Percentiles rank a stretch among this genome's conserved stretches.
phyloP scores from a whole-genome alignment of 768 basidiomycete genomes.

The Leccinum disarticulatum region DNA sequence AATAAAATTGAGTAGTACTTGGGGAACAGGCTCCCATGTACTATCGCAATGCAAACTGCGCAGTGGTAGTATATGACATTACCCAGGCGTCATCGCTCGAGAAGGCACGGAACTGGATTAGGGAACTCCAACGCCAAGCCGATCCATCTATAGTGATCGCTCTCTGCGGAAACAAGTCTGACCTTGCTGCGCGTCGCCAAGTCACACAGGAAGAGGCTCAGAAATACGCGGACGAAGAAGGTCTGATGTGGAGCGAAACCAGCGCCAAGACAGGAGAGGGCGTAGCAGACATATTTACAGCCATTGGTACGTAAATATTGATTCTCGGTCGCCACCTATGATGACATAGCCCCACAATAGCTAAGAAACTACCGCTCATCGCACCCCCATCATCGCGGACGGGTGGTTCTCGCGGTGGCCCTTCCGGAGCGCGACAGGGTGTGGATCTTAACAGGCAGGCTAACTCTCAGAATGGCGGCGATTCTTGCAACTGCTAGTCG shows the following conservation, averaged over 20 bases:
- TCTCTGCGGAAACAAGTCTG: constrained; percentile 94
- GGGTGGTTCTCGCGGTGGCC: constrained; percentile 50
- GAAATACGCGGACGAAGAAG: constrained; percentile 91
- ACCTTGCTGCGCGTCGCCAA: constrained; percentile 81
- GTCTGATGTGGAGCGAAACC: constrained; percentile 90
- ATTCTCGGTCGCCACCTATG: background rate
- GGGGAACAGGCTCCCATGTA: constrained; percentile 83
- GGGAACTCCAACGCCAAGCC: constrained; percentile 95
- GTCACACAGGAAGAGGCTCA: constrained; percentile 86
- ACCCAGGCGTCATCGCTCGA: constrained; percentile 89
- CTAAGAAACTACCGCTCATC: constrained; percentile 86
- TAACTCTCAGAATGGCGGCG: constrained; percentile 47
- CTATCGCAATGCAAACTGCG: constrained; percentile 92
- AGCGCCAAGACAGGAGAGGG: constrained; percentile 89
- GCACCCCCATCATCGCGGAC: constrained; percentile 66
- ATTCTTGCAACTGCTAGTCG: constrained; percentile 74
- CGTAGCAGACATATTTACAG: constrained; percentile 81
- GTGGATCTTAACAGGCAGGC: constrained; percentile 82
- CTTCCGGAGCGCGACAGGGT: constrained; percentile 54
- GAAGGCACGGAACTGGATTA: constrained; percentile 95
- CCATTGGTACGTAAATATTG: constrained; percentile 62
- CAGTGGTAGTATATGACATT: constrained; percentile 95
- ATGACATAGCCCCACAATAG: constrained; percentile 37
- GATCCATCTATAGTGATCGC: constrained; percentile 97
- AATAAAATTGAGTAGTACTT: constrained; percentile 4